Conservation (phyloP, 1,139 yeast genomes). For the Debaryomyces psychrophilus region DNA sequence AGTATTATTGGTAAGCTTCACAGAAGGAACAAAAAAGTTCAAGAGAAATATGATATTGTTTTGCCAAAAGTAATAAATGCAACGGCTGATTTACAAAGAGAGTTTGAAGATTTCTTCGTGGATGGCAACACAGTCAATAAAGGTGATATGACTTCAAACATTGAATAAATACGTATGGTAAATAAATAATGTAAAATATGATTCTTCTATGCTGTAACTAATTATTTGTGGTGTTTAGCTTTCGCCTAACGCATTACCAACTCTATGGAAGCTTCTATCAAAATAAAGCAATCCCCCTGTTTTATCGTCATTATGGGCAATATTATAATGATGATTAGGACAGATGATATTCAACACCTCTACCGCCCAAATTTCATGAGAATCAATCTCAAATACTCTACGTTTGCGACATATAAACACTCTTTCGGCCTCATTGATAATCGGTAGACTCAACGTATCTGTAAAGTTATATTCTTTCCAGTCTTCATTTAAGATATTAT, state of each 20-base stretch:
- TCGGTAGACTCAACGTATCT: conserved; percentile 50
- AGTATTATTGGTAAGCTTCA: conserved; percentile 32
- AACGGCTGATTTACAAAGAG: conserved; percentile 18
- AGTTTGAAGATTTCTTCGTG: conserved; percentile 6
- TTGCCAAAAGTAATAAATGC: conserved; percentile 37
- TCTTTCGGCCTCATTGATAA: conserved; percentile 60
- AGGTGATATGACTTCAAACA: neutral
- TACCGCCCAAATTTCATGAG: conserved; percentile 89
- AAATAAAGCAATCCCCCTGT: conserved; percentile 70
- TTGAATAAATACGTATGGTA: conserved; percentile 9
- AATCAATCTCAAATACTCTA: conserved; percentile 61
- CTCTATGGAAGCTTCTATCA: conserved; percentile 58
- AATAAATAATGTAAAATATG: conserved; percentile 3
- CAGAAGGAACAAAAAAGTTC: conserved; percentile 32
- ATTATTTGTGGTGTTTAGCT: conserved; percentile 1
- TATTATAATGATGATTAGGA: conserved; percentile 28
- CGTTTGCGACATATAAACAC: conserved; percentile 65
- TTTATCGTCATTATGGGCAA: conserved; percentile 18
- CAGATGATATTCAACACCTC: conserved; percentile 55
- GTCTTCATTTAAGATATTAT: conserved; percentile 28
- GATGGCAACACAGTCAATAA: neutral
- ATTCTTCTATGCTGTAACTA: conserved; percentile 2
- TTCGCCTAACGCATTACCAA: conserved; percentile 47
- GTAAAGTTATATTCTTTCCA: conserved; percentile 26
- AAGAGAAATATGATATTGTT: conserved; percentile 43